Evolutionary conservation across 306 rosid species (phyloP).

Genomic region (Cyclanthera cordifolia): DNA sequence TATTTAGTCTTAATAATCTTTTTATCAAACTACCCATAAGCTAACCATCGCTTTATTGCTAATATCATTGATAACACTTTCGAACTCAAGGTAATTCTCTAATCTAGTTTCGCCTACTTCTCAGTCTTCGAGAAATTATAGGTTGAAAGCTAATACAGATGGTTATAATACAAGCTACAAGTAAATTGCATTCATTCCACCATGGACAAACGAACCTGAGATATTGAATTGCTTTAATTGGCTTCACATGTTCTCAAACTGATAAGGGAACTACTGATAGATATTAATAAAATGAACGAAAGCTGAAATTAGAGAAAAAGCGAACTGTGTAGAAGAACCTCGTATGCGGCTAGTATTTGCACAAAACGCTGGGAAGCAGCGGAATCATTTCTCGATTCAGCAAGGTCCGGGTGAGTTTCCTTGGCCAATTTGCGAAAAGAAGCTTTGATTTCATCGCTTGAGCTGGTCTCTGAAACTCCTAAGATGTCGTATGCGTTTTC

Average conservation of each 20-base stretch:
- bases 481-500: constrained; percentile 72
- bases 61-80: background rate
- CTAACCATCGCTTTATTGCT: background rate
- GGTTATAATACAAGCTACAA: background rate
- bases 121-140: background rate
- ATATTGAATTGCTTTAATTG: background rate
- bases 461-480: constrained; percentile 61
- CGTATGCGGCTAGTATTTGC: constrained; percentile 87
- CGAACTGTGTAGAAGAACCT: constrained; percentile 28
- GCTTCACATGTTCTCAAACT: too few relatives aligned
- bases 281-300: too few relatives aligned
- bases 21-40: background rate
- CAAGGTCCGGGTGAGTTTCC: constrained; percentile 90
- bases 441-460: constrained; percentile 69
- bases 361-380: constrained; percentile 58
- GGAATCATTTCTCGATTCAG: constrained; percentile 41
- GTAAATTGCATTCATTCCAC: background rate
- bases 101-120: background rate
- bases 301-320: background rate
- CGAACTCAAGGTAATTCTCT: background rate
- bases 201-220: background rate
- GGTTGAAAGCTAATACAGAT: background rate
- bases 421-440: constrained; percentile 89
- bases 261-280: too few relatives aligned
- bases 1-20: background rate